phyloP scores from a whole-genome alignment of 345 rosid species.

The Eucalyptus erythrocorys region DNA sequence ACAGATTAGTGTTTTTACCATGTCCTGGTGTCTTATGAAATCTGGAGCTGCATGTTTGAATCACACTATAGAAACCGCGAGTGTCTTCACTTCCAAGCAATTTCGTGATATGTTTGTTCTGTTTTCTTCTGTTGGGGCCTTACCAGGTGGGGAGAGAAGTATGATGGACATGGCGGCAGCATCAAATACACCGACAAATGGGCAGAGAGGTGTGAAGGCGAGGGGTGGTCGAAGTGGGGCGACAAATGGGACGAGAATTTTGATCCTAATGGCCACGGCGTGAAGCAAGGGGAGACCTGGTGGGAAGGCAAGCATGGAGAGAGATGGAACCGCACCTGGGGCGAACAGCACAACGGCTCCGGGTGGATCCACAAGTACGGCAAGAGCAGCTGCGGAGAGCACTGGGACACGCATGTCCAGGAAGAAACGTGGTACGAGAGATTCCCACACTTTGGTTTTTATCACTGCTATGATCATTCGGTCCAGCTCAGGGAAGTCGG shows the following conservation, averaged over 20 bases:
- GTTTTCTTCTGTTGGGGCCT: neutral
- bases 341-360: constrained; percentile 76
- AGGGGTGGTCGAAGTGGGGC: constrained; percentile 93
- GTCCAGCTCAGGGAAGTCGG: constrained; percentile 69
- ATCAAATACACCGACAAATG: constrained; percentile 89
- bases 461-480: constrained; percentile 86
- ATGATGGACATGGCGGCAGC: constrained; percentile 87
- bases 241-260: constrained; percentile 99
- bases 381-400: constrained; percentile 92
- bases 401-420: constrained; percentile 70
- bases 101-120: neutral
- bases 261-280: constrained; percentile 57
- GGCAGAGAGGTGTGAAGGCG: constrained; percentile 84
- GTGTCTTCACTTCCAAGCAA: neutral
- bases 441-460: constrained; percentile 87
- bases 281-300: constrained; percentile 97
- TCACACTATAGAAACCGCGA: neutral
- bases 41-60: neutral
- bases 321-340: constrained; percentile 93
- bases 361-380: constrained; percentile 99
- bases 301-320: constrained; percentile 86
- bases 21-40: neutral
- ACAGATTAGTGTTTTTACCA: neutral
- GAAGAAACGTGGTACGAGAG: constrained; percentile 95
- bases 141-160: constrained; percentile 89